A percentile compares a stretch with the other conserved stretches of the same genome.
Evolutionary conservation across 2,329 filamentous ascomycete genomes (phyloP).

Genomic region (Pezicula neosporulosa): DNA sequence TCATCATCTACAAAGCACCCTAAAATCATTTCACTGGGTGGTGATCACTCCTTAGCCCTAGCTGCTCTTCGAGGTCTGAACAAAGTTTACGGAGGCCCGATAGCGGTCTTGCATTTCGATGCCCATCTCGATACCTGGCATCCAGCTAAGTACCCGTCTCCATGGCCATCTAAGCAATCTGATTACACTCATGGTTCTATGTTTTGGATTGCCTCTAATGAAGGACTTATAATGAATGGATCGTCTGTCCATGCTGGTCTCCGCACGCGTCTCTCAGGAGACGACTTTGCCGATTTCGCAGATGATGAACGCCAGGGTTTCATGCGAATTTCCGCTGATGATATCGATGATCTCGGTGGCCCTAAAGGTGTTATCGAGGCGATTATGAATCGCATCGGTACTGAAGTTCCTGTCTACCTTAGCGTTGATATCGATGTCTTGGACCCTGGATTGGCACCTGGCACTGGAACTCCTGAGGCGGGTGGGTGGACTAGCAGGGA

Average conservation of each 20-base stretch:
- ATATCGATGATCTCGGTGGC: slow-evolving; percentile 76
- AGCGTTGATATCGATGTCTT: slow-evolving; percentile 80
- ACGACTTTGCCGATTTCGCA: slow-evolving; percentile 64
- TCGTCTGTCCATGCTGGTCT: slow-evolving; percentile 80
- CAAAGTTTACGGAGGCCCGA: slow-evolving; percentile 55
- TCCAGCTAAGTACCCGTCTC: slow-evolving; percentile 67
- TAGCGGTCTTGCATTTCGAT: slow-evolving; percentile 75
- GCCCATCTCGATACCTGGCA: slow-evolving; percentile 35
- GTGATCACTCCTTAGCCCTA: slow-evolving; percentile 69
- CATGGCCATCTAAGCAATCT: slow-evolving; percentile 68
- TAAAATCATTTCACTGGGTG: slow-evolving; percentile 62
- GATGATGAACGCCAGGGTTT: slow-evolving; percentile 75
- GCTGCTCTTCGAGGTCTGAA: slow-evolving; percentile 66
- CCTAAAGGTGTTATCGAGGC: slow-evolving; percentile 63
- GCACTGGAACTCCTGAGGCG: slow-evolving; percentile 84
- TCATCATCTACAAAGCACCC: slow-evolving; percentile 18
- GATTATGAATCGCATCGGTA: slow-evolving; percentile 71
- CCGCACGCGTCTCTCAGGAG: slow-evolving; percentile 69
- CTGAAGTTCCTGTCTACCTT: slow-evolving; percentile 75
- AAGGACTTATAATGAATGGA: slow-evolving; percentile 72
- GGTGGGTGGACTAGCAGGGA: slow-evolving; percentile 91
- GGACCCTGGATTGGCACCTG: slow-evolving; percentile 67
- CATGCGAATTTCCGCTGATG: slow-evolving; percentile 76
- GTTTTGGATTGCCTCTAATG: slow-evolving; percentile 84
- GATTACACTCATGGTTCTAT: slow-evolving; percentile 87